These are phyloP conservation scores for Talaromyces nanjingensis DNA, from an alignment of 495 filamentous ascomycete genomes.

Conservation along the genomic window DNA sequence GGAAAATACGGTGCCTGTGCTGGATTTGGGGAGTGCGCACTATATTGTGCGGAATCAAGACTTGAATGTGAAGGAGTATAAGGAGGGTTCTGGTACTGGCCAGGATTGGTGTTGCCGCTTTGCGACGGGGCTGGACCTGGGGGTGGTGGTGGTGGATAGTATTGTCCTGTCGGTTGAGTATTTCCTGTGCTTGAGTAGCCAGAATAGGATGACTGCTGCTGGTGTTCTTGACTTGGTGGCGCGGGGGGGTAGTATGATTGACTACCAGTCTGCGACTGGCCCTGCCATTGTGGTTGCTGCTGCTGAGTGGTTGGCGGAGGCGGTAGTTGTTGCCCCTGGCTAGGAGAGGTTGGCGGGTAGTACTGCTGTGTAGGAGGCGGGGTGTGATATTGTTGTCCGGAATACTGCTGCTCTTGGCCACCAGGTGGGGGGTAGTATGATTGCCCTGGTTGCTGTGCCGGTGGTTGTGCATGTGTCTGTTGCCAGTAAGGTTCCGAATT, in stretches of 20 bases:
- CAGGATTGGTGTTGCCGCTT: conserved; percentile 9
- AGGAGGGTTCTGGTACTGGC: conserved; percentile 15
- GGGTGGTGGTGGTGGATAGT: conserved; percentile 43
- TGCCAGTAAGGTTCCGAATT: conserved; percentile 12
- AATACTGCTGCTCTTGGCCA: conserved; percentile 10
- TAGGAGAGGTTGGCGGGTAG: conserved; percentile 8
- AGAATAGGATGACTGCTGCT: background rate
- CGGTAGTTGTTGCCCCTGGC: conserved; percentile 7
- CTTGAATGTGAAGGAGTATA: conserved; percentile 12
- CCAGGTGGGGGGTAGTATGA: conserved; percentile 7
- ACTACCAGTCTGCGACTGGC: conserved; percentile 1
- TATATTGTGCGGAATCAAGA: conserved; percentile 10
- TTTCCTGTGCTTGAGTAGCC: conserved; percentile 1
- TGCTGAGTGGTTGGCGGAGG: conserved; percentile 11
- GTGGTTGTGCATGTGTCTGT: conserved; percentile 16
- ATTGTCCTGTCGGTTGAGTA: conserved; percentile 18
- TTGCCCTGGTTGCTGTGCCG: conserved; percentile 11
- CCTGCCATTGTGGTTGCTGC: conserved; percentile 10
- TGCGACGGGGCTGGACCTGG: conserved; percentile 21
- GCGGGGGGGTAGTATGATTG: conserved; percentile 11
- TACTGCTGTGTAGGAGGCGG: conserved; percentile 4
- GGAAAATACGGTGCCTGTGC: conserved; percentile 35
- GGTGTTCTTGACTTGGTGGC: conserved; percentile 7
- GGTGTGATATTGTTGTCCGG: conserved; percentile 11
- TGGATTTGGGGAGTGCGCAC: conserved; percentile 15